These are phyloP conservation scores for Termitomyces sp. DNA, from an alignment of 1,284 basidiomycete genomes.

Conservation along the genomic window DNA sequence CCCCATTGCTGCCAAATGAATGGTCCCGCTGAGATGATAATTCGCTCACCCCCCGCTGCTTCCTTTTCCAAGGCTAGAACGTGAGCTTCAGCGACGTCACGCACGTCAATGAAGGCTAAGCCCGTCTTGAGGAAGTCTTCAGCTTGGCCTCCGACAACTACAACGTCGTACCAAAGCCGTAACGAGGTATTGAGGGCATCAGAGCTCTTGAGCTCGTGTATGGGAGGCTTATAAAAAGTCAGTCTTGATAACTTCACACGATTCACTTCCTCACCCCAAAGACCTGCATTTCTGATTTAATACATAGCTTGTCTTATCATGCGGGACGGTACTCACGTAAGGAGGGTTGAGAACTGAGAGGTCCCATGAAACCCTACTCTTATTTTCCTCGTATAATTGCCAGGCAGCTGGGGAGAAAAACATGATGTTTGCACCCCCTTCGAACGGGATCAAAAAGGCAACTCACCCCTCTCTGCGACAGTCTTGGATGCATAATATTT, in stretches of 20 bases:
- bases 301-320: not conserved
- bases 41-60: constrained; percentile 27
- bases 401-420: not conserved
- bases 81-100: constrained; percentile 26
- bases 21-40: constrained; percentile 22
- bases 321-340: not conserved
- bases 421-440: not conserved
- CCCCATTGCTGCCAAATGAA: constrained; percentile 19
- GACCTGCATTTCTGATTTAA: not conserved
- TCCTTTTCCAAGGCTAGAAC: constrained; percentile 23
- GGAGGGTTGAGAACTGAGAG: constrained; percentile 1
- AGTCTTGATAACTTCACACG: not conserved
- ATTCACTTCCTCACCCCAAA: not conserved
- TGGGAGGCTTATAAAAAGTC: not conserved
- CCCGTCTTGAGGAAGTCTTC: constrained; percentile 18
- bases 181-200: constrained; percentile 20
- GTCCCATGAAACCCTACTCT: not conserved
- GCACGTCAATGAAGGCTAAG: constrained; percentile 25
- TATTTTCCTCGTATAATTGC: constrained; percentile 1
- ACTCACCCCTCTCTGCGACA: constrained; percentile 37
- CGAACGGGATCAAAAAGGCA: not conserved
- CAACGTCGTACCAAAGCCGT: constrained; percentile 19
- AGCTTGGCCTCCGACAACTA: constrained; percentile 16
- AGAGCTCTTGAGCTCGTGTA: constrained; percentile 6
- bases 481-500: constrained; percentile 44